Evolutionary conservation across 176 grass and related monocot genomes (phyloP), one percentile per base, ranked within the genome.

Genomic region (Aegilops speltoides): DNA sequence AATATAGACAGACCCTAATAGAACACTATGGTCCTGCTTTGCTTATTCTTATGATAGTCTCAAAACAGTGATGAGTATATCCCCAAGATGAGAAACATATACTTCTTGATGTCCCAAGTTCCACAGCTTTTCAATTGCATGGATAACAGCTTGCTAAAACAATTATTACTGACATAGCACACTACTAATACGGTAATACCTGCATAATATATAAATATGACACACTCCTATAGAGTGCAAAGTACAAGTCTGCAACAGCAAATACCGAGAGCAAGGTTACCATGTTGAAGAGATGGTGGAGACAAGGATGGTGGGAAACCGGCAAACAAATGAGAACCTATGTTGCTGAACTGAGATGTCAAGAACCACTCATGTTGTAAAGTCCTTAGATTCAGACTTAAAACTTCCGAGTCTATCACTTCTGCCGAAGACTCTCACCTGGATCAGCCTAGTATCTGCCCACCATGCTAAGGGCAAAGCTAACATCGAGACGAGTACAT

Each of bases 251-350:
- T 36, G 7, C 25, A 13, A 84, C 20, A 20, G 7, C 25, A 14
- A 84, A 46, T 6, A 28, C 50, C 19, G 24, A 85, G 62, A 52
- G 20, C 41, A 78, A 8, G 8, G 19, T 65, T 85, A 85, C 77
- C 54, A 25, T 36, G 15, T 64, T 13, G 62, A 64, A 79, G 25
- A 26, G 57, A 25, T 16, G 77, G 77, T 14, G 52, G 29, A 59
- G 76, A 36, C 76, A 78, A 78, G 29, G 29, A 23, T 37, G 50
- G 76, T 64, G 77, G 77, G 57, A 64, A 64, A 26, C 77, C 34
- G 5, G n/a, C 57, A 64, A 64, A 79, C 12, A 79, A 28, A 8
- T 38, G 10, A 17, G 10, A 11, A 37, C 1, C 5, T 3, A 40
- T 40, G 56, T 40, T 79, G 31, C 4, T 2, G 34, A 24, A 16